Evolutionary conservation across 495 filamentous ascomycete genomes (phyloP), one percentile per base, ranked within the genome.

Genomic region (Aspergillus bertholletiae): DNA sequence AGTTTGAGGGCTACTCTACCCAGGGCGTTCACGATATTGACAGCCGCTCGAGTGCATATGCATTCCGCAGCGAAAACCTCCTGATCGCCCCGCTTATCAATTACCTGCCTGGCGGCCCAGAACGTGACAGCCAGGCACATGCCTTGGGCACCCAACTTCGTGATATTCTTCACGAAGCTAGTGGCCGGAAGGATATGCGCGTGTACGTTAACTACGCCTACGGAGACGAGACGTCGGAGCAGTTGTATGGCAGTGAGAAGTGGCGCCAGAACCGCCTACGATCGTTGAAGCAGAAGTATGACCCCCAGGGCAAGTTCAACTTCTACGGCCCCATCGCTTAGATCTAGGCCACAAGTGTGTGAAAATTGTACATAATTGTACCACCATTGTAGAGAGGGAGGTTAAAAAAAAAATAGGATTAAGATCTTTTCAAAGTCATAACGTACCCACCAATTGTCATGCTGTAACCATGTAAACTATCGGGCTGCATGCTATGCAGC

Each of bases 151-250:
- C 74, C 6, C 49, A 72, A 56, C 58, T 82, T 12, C 70, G 76
- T 4, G 28, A 73, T 6, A 71, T 79, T 9, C 62, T 83, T 2
- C 58, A 61, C 27, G 45, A 73, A 6, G 76, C 59, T 4, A 75
- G 59, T 54, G 75, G 72, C 0, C 39, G 55, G 11, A 26, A 54
- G 5, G 57, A 77, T 24, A 46, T 79, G 48, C 65, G 73, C 27
- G 62, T 75, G 0, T 86, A 86, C 53, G 76, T 85, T 40, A 87
- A 86, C 59, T 86, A 87, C 64, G 84, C 83, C 0, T 72, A 73
- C 47, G 82, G 83, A 3, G 64, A 76, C 27, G 83, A 87, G 69
- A 62, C 59, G 0, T 24, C 50, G 8, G 22, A 74, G 64, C 58
- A 69, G 26, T 61, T 65, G 64, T 86, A 86, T 51, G 82, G 83